Base-by-base conservation (phyloP, 2,329 filamentous ascomycete genomes). In the Aspergillaceae sp. region DNA sequence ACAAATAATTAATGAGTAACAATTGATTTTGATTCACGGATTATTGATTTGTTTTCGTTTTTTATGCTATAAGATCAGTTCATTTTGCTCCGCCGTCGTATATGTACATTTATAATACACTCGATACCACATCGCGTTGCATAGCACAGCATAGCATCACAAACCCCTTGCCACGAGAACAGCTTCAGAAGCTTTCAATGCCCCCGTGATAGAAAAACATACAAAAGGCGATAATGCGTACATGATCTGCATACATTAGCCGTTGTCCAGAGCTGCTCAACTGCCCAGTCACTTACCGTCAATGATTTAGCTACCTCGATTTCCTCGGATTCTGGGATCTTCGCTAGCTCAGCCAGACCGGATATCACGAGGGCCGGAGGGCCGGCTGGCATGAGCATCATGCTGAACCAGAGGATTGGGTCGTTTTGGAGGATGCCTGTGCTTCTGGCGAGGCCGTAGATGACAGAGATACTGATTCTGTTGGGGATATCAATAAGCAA, bases 351-450 rank as follows among this genome's bases (percentile, higher is more conserved):
- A 3, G 75, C 73, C 27, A 79, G 58, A 0, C 73, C 73, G 4
- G 72, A 72, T 41, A 76, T 64, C 29, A 76, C 74, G 71, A 79
- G 68, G 0, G 76, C 75, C 1, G 75, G 74, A 19, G 76, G 77
- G 0, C 77, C 76, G 1, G 71, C 69, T 0, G 77, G 75, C 73
- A 79, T 79, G 29, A 80, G 56, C 77, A 80, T 80, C 73, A 80
- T 73, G 3, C 66, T 70, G 55, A 85, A 85, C 80, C 80, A 84
- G 30, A 86, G 62, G 52, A 85, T 77, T 0, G 80, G 80, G 56
- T 86, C 82, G 3, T 68, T 54, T 3, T 70, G 68, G 2, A 86
- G 56, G 2, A 78, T 35, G 0, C 55, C 51, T 0, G 80, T 83
- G 45, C 69, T 72, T 2, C 69, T 72, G 0, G 77, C 79, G 5